Base-by-base conservation (phyloP, 2,329 filamentous ascomycete species). In the Pseudogymnoascus sp. region DNA sequence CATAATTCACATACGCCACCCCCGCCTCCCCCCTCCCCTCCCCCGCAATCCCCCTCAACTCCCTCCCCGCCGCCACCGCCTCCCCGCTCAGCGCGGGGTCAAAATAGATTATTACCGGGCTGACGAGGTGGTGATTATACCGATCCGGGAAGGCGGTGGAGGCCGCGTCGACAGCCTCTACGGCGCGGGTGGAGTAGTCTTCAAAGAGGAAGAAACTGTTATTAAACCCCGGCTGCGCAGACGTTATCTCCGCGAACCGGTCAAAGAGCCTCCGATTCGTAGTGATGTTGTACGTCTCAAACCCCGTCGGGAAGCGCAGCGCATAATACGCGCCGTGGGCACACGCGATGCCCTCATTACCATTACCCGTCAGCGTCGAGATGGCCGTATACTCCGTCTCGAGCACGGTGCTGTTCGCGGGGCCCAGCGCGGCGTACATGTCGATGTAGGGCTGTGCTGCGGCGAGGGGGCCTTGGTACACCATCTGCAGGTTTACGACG, bases 111-210 rank as follows among this genome's bases (percentile, higher is more conserved):
- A 60, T 61, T 21, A 62, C 59, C 4, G 40, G 40, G 13, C 15
- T 44, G 17, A 50, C 19, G 11, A 64, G 28, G 26, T 62, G 36
- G 66, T 78, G 76, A 62, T 78, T 76, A 2, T 69, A 66, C 3
- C 81, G 76, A 70, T 76, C 77, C 9, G 79, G 74, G 63, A 77
- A 83, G 1, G 80, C 79, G 3, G 76, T 75, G 1, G 74, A 74
- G 4, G 69, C 68, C 28, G 65, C 67, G 47, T 71, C 66, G 33
- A 79, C 67, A 0, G 69, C 71, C 57, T 75, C 68, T 2, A 83
- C 76, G 1, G 76, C 81, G n/a, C 77, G 70, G 5, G 69, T 71
- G 0, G 80, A 76, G 71, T 84, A 85, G 4, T 78, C 79, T 67
- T 85, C 82, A 62, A 83, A 80, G 76, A 83, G 78, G 71, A 83